These are phyloP conservation scores for Apiospora phragmitis DNA, from an alignment of 2,329 filamentous ascomycete species.

Conservation along the genomic window DNA sequence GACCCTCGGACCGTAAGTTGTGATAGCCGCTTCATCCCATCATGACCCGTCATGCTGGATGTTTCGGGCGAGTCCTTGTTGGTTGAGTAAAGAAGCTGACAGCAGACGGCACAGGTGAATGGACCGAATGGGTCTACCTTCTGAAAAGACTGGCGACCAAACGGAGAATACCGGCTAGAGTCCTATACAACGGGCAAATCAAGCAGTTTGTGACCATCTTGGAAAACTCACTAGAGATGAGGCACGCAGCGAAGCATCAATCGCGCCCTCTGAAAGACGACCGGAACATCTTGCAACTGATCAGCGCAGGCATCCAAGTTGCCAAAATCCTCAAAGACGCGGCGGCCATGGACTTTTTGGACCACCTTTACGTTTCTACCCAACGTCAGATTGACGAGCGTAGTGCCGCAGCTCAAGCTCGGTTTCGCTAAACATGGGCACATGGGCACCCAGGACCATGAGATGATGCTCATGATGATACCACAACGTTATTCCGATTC, in stretches of 20 bases:
- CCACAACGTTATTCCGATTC: conserved; percentile 10
- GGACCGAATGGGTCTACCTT: conserved; percentile 91
- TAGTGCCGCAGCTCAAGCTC: conserved; percentile 41
- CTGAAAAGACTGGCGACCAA: conserved; percentile 81
- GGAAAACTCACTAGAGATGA: conserved; percentile 82
- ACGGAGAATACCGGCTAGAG: conserved; percentile 72
- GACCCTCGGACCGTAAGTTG: conserved; percentile 30
- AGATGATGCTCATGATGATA: conserved; percentile 18
- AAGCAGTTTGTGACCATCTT: conserved; percentile 87
- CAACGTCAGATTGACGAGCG: conserved; percentile 77
- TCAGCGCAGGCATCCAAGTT: conserved; percentile 84
- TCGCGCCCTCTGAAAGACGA: conserved; percentile 84
- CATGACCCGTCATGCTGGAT: not conserved
- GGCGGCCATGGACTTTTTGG: conserved; percentile 78
- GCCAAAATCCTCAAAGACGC: conserved; percentile 86
- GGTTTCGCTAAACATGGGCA: conserved; percentile 37
- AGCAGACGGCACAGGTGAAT: conserved; percentile 61
- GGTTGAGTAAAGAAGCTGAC: conserved; percentile 54
- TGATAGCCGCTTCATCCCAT: not conserved
- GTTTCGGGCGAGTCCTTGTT: not conserved
- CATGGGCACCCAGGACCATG: conserved; percentile 12
- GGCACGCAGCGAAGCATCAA: conserved; percentile 78
- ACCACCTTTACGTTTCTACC: conserved; percentile 78
- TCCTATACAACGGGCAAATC: conserved; percentile 87
- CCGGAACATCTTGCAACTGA: conserved; percentile 82